Evolutionary conservation across 2,329 filamentous ascomycete species (phyloP).

Genomic region (Fusarium gaditjirri): DNA sequence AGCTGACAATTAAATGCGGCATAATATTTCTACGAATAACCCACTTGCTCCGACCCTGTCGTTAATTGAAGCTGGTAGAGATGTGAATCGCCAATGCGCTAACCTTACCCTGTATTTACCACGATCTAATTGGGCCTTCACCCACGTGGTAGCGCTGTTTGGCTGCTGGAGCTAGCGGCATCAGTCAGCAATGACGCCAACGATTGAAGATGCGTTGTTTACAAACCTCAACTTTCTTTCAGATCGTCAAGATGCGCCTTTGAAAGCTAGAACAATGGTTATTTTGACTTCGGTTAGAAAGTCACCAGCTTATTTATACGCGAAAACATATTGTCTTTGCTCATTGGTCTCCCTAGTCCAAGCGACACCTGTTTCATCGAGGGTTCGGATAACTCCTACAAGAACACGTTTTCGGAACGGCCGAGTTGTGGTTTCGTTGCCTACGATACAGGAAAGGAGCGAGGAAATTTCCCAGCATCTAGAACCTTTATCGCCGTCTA

Average conservation of each 20-base stretch:
- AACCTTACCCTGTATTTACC: not conserved
- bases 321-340: slow-evolving; percentile 39
- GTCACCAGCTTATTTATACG: slow-evolving; percentile 40
- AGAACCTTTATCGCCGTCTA: accelerated
- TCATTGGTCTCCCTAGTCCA: slow-evolving; percentile 37
- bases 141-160: slow-evolving; percentile 12
- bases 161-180: not conserved
- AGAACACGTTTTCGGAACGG: not conserved
- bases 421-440: not conserved
- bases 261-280: slow-evolving; percentile 25
- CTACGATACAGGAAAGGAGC: accelerated
- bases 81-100: not conserved
- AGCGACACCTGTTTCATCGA: slow-evolving; percentile 35
- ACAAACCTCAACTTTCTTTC: accelerated
- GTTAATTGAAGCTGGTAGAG: not conserved
- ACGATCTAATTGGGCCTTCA: not conserved
- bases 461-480: accelerated
- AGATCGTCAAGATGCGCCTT: accelerated
- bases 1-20: accelerated
- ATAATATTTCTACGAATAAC: too few species aligned
- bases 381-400: not conserved
- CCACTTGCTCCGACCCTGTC: too few species aligned
- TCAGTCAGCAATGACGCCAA: slow-evolving; percentile 23
- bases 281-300: slow-evolving; percentile 36
- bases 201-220: not conserved